phyloP scores from a whole-genome alignment of 148 eudicot genomes.

The Fagopyrum tataricum region DNA sequence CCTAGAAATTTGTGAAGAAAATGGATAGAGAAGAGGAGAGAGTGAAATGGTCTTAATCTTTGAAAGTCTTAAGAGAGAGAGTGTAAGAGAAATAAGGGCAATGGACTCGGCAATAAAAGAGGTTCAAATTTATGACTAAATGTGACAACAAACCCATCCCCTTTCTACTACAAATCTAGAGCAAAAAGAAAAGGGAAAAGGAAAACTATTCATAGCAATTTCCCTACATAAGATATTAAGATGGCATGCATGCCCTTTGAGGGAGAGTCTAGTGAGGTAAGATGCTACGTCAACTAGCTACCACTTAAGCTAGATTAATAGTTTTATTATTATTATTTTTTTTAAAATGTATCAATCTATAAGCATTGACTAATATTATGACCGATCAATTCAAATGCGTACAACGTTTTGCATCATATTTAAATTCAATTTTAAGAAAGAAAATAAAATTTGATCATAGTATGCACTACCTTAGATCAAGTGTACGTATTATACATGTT shows the following conservation, averaged over 20 bases:
- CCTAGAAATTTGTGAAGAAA: background rate
- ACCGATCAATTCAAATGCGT: background rate
- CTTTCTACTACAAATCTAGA: background rate
- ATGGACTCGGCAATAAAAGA: slow-evolving; percentile 10
- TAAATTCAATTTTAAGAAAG: background rate
- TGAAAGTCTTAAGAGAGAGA: slow-evolving; percentile 13
- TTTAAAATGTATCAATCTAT: no score
- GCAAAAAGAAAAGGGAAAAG: background rate
- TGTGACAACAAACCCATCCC: slow-evolving; percentile 9
- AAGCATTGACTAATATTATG: background rate
- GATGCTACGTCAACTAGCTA: background rate
- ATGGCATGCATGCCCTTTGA: slow-evolving; percentile 11
- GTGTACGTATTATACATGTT: no score
- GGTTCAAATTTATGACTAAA: slow-evolving; percentile 7
- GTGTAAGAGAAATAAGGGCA: background rate
- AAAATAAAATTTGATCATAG: background rate
- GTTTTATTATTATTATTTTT: background rate
- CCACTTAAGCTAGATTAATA: background rate
- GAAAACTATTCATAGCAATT: background rate
- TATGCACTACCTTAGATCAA: no score
- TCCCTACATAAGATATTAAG: background rate
- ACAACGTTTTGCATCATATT: background rate
- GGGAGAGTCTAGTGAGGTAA: slow-evolving; percentile 3
- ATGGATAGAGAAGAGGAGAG: slow-evolving; percentile 10
- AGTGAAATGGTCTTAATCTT: slow-evolving; percentile 11